Base-by-base conservation (phyloP, 2,329 filamentous ascomycete genomes). In the Ophiostoma ips region DNA sequence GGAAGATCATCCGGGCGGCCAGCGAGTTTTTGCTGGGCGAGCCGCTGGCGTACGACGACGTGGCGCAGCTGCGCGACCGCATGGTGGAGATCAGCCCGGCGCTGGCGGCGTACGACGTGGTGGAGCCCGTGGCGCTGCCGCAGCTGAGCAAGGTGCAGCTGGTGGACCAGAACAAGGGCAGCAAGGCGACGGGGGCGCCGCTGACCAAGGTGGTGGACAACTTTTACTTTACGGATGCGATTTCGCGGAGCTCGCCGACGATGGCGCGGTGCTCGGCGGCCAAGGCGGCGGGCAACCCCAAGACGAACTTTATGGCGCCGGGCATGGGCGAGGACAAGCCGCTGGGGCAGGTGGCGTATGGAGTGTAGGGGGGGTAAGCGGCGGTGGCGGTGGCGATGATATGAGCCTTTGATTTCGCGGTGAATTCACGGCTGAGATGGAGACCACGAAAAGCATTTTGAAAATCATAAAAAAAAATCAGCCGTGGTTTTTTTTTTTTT, bases 211-310 rank as follows among this genome's bases (percentile, higher is more conserved):
- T 84, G 51, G 87, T 98, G 59, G 82, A 95, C 61, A 87, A 98
- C 73, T 98, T 98, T 68, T 98, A 89, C 72, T 95, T 96, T 69
- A 98, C 92, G 66, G 90, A 98, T 69, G 81, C 83, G 52, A 95
- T 98, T 67, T 94, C 89, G 36, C 83, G 92, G 77, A 95, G 89
- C 72, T 95, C 89, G 55, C 89, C 92, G 48, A 98, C 92, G 52
- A 98, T 98, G 92, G 92, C 92, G 53, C 85, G 92, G 64, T 95
- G 88, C 75, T 94, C 88, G 46, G 90, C 87, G 49, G 85, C 89
- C 58, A 96, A 95, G 77, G 84, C 83, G 52, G 81, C 80, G 10
- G 81, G 82, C 54, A 85, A 88, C 68, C 77, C 83, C 51, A 74
- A 84, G 65, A 88, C 80, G 50, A 87, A 88, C 68, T 78, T 87